These are phyloP conservation scores for Penicillium paneum DNA, from an alignment of 2,329 filamentous ascomycete genomes.

Conservation along the genomic window DNA sequence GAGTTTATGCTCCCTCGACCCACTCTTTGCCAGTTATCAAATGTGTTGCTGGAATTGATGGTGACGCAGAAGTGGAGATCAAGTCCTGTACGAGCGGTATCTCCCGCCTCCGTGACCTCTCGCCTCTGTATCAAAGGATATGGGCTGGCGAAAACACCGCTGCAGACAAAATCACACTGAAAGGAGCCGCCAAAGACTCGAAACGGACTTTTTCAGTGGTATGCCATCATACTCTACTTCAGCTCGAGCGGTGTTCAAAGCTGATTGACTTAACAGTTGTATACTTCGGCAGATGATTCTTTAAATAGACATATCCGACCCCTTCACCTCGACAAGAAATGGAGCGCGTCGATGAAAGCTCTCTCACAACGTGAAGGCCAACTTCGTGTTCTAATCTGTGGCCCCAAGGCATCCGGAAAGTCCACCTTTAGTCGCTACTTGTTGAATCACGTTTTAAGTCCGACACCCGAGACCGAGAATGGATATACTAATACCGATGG, in stretches of 20 bases:
- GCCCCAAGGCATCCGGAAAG: conserved; percentile 57
- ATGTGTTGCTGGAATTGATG: conserved; percentile 41
- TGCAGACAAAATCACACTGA: conserved; percentile 34
- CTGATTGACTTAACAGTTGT: conserved; percentile 33
- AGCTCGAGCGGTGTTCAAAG: background rate
- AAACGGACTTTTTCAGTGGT: conserved; percentile 43
- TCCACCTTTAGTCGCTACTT: conserved; percentile 58
- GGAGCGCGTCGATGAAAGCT: conserved; percentile 45
- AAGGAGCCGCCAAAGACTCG: conserved; percentile 25
- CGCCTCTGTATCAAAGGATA: conserved; percentile 53
- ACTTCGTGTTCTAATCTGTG: conserved; percentile 50
- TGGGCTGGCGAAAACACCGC: conserved; percentile 45
- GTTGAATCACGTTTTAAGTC: conserved; percentile 53
- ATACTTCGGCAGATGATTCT: conserved; percentile 43
- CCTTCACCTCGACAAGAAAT: conserved; percentile 44
- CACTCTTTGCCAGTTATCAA: conserved; percentile 56
- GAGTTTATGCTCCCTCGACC: conserved; percentile 55
- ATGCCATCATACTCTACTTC: conserved; percentile 13
- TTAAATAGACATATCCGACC: conserved; percentile 42
- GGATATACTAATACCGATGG: conserved; percentile 35
- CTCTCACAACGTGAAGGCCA: conserved; percentile 41
- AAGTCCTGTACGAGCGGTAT: conserved; percentile 47
- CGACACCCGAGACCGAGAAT: conserved; percentile 33
- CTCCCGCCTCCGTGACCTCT: conserved; percentile 46
- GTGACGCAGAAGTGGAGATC: conserved; percentile 49